phyloP scores from a whole-genome alignment of 177 flowering plant species.

The Vitis hybrid region DNA sequence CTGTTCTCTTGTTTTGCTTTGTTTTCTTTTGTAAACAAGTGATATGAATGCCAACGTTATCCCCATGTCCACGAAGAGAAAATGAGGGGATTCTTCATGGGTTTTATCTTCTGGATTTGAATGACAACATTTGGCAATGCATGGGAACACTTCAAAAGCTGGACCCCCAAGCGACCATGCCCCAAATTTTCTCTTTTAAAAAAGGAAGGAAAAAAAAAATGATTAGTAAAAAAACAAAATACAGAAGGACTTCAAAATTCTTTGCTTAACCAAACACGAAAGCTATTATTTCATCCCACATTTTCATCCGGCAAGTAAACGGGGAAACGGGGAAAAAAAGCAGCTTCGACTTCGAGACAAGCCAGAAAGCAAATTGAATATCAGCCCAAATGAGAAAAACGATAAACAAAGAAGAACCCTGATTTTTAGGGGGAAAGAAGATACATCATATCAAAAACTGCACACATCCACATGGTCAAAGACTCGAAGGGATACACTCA shows the following conservation, averaged over 20 bases:
- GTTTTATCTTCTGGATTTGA: background rate
- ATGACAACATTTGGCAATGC: constrained; percentile 9
- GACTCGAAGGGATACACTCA: background rate
- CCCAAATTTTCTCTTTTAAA: constrained; percentile 4
- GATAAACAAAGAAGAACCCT: background rate
- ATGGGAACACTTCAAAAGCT: constrained; percentile 14
- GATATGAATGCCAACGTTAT: constrained; percentile 6
- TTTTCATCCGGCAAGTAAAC: constrained; percentile 44
- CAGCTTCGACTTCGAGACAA: constrained; percentile 38
- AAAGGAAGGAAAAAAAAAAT: background rate
- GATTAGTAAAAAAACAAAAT: background rate
- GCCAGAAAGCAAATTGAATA: constrained; percentile 29
- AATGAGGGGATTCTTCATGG: constrained; percentile 3
- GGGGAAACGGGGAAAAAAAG: constrained; percentile 47
- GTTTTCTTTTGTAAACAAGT: constrained; percentile 7
- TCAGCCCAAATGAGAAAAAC: constrained; percentile 14
- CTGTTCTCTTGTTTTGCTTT: too few species aligned
- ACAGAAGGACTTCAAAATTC: constrained; percentile 4
- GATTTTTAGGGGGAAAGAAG: background rate
- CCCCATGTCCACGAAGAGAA: background rate
- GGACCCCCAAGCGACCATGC: background rate
- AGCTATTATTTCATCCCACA: constrained; percentile 17
- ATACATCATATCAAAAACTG: background rate
- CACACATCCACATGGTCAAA: constrained; percentile 16
- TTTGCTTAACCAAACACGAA: constrained; percentile 35